Percentiles rank a stretch among this genome's conserved stretches.
phyloP scores from a whole-genome alignment of 2,329 filamentous ascomycete genomes.

The Emydomyces testavorans region DNA sequence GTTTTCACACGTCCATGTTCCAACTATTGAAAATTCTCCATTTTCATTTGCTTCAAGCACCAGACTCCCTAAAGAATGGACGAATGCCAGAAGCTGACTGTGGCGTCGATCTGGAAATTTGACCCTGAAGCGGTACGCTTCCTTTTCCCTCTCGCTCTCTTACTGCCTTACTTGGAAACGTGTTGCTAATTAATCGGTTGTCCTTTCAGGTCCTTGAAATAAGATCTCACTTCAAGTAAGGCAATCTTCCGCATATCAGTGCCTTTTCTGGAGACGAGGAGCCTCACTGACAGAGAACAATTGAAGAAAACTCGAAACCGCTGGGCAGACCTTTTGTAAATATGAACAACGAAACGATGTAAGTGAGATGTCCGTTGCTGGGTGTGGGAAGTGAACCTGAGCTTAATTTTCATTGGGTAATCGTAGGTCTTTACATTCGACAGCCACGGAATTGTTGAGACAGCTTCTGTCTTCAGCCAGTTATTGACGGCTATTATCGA shows the following conservation, averaged over 20 bases:
- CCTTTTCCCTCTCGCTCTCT: not conserved
- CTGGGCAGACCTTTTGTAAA: slow-evolving; percentile 14
- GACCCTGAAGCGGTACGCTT: slow-evolving; percentile 24
- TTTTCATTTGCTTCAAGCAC: not conserved
- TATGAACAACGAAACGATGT: slow-evolving; percentile 21
- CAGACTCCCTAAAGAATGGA: slow-evolving; percentile 9
- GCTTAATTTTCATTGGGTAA: not conserved
- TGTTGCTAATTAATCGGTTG: not conserved
- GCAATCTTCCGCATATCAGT: not conserved
- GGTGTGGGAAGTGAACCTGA: not conserved
- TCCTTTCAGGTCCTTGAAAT: slow-evolving; percentile 21
- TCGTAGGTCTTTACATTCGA: slow-evolving; percentile 22
- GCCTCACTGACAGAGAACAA: not conserved
- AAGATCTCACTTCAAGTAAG: slow-evolving; percentile 19
- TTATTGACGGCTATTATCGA: slow-evolving; percentile 22
- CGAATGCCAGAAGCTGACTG: slow-evolving; percentile 18
- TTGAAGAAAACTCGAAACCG: not conserved
- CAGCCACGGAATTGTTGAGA: slow-evolving; percentile 15
- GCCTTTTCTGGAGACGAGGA: not conserved
- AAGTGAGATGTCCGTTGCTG: slow-evolving; percentile 8
- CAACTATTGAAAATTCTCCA: too few relatives aligned
- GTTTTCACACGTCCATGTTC: too few relatives aligned
- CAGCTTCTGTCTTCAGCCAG: slow-evolving; percentile 12
- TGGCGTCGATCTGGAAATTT: slow-evolving; percentile 28
- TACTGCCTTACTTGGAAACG: not conserved